These are phyloP conservation scores for Tricholoma bakamatsutake DNA, from an alignment of 768 basidiomycete species.

Conservation along the genomic window DNA sequence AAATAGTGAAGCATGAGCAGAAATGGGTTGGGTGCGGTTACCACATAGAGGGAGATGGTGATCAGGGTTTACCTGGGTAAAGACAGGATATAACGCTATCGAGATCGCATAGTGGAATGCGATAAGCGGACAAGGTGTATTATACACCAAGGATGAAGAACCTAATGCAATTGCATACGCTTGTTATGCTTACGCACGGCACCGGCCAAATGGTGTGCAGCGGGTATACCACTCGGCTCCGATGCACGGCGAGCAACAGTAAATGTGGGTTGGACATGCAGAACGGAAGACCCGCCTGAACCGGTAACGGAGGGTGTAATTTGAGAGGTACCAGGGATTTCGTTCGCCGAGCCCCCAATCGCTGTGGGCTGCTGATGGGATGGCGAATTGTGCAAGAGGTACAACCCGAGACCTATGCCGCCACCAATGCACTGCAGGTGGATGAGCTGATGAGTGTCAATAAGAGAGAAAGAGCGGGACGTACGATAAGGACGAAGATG, in stretches of 20 bases:
- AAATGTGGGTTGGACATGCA: not conserved
- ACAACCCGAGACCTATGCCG: slow-evolving; percentile 57
- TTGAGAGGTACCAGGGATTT: slow-evolving; percentile 22
- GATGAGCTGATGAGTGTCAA: not conserved
- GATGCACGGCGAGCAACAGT: not conserved
- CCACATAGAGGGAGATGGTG: not conserved
- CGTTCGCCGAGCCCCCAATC: slow-evolving; percentile 57
- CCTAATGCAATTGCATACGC: not conserved
- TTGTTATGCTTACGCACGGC: not conserved
- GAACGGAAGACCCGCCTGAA: not conserved
- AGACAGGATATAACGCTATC: not conserved
- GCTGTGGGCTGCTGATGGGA: slow-evolving; percentile 49
- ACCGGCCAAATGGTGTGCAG: not conserved
- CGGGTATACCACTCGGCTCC: not conserved
- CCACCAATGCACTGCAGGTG: slow-evolving; percentile 39
- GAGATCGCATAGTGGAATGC: not conserved
- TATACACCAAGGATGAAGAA: not conserved
- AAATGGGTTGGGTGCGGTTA: not conserved
- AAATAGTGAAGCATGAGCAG: not conserved
- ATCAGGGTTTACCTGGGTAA: not conserved
- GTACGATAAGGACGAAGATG: slow-evolving; percentile 25
- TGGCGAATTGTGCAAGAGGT: slow-evolving; percentile 45
- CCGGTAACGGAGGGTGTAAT: slow-evolving; percentile 3
- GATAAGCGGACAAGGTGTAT: not conserved
- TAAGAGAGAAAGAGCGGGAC: not conserved